Evolutionary conservation across 129 eudicot genomes (phyloP).

Genomic region (Tagetes erecta): DNA sequence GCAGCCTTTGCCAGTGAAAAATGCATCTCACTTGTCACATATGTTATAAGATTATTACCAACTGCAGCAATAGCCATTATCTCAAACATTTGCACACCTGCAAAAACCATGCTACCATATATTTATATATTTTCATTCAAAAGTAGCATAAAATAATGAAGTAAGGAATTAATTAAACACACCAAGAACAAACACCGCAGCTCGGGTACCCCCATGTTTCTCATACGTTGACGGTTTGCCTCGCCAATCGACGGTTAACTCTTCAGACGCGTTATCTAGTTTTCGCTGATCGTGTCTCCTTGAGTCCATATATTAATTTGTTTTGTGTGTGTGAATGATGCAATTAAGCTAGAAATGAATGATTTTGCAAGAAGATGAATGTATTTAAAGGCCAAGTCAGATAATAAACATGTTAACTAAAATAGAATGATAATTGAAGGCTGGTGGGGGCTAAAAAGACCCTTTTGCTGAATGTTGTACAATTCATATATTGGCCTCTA

Average conservation of each 20-base stretch:
- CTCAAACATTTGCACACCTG: slow-evolving; percentile 91
- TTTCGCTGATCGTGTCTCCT: slow-evolving; percentile 24
- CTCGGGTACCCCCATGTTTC: slow-evolving; percentile 87
- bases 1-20: slow-evolving; percentile 77
- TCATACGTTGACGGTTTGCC: slow-evolving; percentile 71
- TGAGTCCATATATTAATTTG: slow-evolving; percentile 13
- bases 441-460: slow-evolving; percentile 31
- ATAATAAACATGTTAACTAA: slow-evolving; percentile 21
- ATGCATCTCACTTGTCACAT: slow-evolving; percentile 93
- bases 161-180: slow-evolving; percentile 15
- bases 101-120: slow-evolving; percentile 19
- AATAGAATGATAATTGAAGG: slow-evolving; percentile 24
- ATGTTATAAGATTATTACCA: slow-evolving; percentile 90
- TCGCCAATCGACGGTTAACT: slow-evolving; percentile 72
- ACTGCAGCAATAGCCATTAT: slow-evolving; percentile 97
- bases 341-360: background rate
- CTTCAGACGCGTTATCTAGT: slow-evolving; percentile 36
- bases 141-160: background rate
- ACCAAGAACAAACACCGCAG: slow-evolving; percentile 96
- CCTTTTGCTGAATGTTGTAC: slow-evolving; percentile 34
- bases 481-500: slow-evolving; percentile 29
- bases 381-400: slow-evolving; percentile 24
- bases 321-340: background rate
- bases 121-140: background rate
- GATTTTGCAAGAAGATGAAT: slow-evolving; percentile 23